Conservation (phyloP, 2,329 filamentous ascomycete genomes). For the Cordyceps javanica region DNA sequence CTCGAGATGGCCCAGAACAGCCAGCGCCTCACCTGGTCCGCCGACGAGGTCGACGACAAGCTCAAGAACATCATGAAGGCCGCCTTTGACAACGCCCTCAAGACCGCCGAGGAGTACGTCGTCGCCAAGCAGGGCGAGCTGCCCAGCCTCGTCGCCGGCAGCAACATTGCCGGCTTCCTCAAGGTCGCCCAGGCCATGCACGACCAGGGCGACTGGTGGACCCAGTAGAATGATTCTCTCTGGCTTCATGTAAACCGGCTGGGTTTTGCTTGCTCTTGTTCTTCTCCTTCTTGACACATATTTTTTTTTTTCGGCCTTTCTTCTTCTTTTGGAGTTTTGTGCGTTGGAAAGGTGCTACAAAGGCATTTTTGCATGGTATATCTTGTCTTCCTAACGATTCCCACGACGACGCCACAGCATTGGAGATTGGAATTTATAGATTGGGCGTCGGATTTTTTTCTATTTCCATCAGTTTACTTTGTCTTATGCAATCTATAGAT, state of each 20-base stretch:
- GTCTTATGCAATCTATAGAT: no score
- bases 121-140: conserved; percentile 72
- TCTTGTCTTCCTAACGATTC: conserved; percentile 9
- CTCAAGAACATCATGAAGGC: conserved; percentile 93
- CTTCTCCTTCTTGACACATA: no score
- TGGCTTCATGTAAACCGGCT: neutral
- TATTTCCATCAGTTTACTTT: neutral
- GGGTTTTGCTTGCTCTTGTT: no score
- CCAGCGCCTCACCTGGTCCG: conserved; percentile 74
- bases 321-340: conserved; percentile 9
- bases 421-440: conserved; percentile 4
- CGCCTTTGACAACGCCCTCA: conserved; percentile 82
- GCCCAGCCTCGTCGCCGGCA: conserved; percentile 84
- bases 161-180: conserved; percentile 95
- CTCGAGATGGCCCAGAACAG: conserved; percentile 99
- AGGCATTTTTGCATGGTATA: conserved; percentile 12
- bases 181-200: conserved; percentile 95
- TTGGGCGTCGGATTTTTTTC: neutral
- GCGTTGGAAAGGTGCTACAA: conserved; percentile 3
- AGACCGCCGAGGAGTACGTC: conserved; percentile 86
- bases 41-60: conserved; percentile 84
- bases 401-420: conserved; percentile 12
- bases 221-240: conserved; percentile 1
- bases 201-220: conserved; percentile 94
- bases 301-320: neutral